A percentile compares a stretch with the other conserved stretches of the same genome.
Evolutionary conservation across 148 eudicot genomes (phyloP).

Genomic region (Amaranthus palmeri): DNA sequence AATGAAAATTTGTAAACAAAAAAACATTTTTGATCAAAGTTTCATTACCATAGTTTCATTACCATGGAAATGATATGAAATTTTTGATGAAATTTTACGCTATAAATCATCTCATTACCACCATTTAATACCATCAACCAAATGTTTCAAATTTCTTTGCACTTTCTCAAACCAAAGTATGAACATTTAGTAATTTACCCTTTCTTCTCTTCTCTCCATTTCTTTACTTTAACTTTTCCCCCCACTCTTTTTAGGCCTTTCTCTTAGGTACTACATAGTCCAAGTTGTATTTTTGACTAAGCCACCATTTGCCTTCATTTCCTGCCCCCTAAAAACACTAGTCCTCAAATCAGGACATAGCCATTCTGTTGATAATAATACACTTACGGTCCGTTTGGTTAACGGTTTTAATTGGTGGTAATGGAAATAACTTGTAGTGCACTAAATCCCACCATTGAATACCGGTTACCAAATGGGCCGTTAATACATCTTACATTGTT

Average conservation of each 20-base stretch:
- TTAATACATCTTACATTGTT: too few species aligned
- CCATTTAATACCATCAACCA: not conserved
- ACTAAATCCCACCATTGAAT: too few species aligned
- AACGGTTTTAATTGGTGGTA: not conserved
- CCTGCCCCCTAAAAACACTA: slow-evolving; percentile 22
- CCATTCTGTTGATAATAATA: slow-evolving; percentile 11
- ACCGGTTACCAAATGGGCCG: too few species aligned
- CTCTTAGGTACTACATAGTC: slow-evolving; percentile 20
- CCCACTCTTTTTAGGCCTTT: not conserved
- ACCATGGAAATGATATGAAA: too few species aligned
- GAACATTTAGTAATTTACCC: slow-evolving; percentile 1
- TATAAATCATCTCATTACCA: too few species aligned
- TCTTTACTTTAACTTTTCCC: slow-evolving; percentile 7
- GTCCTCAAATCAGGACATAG: slow-evolving; percentile 28
- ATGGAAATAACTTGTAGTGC: not conserved
- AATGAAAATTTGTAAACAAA: too few species aligned
- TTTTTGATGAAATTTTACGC: too few species aligned
- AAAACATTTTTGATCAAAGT: too few species aligned
- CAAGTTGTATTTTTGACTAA: slow-evolving; percentile 48
- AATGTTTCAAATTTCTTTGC: slow-evolving; percentile 2
- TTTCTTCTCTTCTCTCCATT: not conserved
- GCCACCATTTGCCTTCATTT: slow-evolving; percentile 23
- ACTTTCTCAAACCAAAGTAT: slow-evolving; percentile 17
- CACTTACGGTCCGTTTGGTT: not conserved
- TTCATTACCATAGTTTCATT: too few species aligned